Evolutionary conservation across 1,284 basidiomycete species (phyloP).

Genomic region (Cryptococcus sp.): DNA sequence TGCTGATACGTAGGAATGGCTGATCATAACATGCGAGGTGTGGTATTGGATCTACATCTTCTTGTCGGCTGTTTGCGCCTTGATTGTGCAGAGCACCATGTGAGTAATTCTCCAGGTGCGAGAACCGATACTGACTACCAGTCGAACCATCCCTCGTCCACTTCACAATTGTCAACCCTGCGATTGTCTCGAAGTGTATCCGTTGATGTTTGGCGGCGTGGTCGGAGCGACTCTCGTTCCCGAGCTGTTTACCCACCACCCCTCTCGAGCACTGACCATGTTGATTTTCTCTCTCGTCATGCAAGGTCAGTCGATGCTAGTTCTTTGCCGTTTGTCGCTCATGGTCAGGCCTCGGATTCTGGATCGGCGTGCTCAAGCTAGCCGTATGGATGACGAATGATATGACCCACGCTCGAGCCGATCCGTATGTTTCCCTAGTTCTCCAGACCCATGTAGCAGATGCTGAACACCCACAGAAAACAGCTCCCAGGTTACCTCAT

Average conservation of each 20-base stretch:
- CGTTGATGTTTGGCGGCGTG: constrained; percentile 17
- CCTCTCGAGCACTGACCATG: constrained; percentile 8
- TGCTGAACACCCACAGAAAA: constrained; percentile 1
- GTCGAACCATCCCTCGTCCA: constrained; percentile 7
- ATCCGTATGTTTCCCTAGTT: constrained; percentile 3
- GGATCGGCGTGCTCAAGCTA: constrained; percentile 13
- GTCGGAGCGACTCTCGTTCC: constrained; percentile 12
- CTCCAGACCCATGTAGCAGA: not conserved
- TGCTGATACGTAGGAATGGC: constrained; percentile 8
- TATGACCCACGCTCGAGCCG: constrained; percentile 10
- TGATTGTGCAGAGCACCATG: constrained; percentile 10
- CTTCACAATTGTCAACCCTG: constrained; percentile 8
- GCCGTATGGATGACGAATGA: constrained; percentile 17
- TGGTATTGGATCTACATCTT: constrained; percentile 14
- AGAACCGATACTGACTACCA: not conserved
- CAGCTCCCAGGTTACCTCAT: constrained; percentile 14
- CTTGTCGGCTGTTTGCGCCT: not conserved
- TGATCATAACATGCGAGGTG: constrained; percentile 9
- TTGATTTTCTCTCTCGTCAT: constrained; percentile 12
- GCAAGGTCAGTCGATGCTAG: constrained; percentile 1
- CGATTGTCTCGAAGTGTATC: constrained; percentile 18
- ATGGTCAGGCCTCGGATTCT: constrained; percentile 9
- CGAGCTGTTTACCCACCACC: constrained; percentile 2
- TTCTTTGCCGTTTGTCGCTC: not conserved
- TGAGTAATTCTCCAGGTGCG: constrained; percentile 1